A percentile compares a stretch with the other conserved stretches of the same genome.
These are phyloP conservation scores for Stropharia rugosoannulata DNA, from an alignment of 768 basidiomycete species.

Conservation along the genomic window DNA sequence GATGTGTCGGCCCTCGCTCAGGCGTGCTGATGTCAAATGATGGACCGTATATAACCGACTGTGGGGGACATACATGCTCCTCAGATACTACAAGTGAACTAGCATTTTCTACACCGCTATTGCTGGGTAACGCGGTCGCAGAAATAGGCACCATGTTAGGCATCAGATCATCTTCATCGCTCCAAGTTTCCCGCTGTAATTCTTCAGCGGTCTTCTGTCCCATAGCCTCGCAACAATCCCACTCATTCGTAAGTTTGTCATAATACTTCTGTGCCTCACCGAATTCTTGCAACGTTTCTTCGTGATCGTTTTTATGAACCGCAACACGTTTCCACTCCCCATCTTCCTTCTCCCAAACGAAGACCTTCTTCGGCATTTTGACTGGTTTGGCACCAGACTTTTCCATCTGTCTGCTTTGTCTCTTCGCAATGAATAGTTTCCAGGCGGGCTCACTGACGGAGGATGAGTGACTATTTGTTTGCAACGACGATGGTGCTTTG, in stretches of 20 bases:
- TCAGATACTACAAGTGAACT: too few relatives aligned
- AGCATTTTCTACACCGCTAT: too few relatives aligned
- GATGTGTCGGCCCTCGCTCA: too few relatives aligned
- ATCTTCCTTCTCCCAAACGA: slow-evolving; percentile 10
- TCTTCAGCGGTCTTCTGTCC: background rate
- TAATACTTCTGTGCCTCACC: slow-evolving; percentile 1
- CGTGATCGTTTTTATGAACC: background rate
- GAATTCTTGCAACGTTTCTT: background rate
- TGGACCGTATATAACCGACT: too few relatives aligned
- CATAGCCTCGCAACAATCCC: slow-evolving; percentile 8
- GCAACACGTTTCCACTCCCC: background rate
- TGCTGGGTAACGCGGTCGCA: background rate
- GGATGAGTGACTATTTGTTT: background rate
- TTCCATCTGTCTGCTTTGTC: background rate
- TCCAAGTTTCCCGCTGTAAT: background rate
- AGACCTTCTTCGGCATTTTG: slow-evolving; percentile 5
- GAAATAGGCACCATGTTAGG: background rate
- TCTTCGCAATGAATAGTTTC: slow-evolving; percentile 2
- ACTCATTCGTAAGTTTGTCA: slow-evolving; percentile 5
- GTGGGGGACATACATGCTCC: too few relatives aligned
- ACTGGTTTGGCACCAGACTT: background rate
- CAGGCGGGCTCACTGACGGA: slow-evolving; percentile 2
- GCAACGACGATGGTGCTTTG: background rate
- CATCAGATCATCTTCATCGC: background rate
- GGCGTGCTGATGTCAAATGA: too few relatives aligned